Percentiles rank a stretch among this genome's conserved stretches.
Conservation (phyloP, 2,329 filamentous ascomycete genomes). For the Exophiala mesophila region DNA sequence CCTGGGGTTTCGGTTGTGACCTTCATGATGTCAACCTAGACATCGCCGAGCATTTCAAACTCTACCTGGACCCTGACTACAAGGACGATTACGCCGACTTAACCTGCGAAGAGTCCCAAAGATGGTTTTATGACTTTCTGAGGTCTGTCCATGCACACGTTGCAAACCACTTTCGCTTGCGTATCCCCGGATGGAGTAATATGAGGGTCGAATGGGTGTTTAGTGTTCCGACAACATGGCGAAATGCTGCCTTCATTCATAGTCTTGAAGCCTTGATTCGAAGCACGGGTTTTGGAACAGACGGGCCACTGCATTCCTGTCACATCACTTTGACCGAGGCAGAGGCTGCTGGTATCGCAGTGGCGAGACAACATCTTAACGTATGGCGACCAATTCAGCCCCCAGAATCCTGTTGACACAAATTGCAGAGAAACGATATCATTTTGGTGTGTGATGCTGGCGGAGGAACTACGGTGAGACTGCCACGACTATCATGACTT, state of each 20-base stretch:
- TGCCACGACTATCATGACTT: neutral
- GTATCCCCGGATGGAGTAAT: slow-evolving; percentile 27
- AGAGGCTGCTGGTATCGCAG: slow-evolving; percentile 50
- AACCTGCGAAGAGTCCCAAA: slow-evolving; percentile 26
- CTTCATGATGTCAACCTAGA: slow-evolving; percentile 28
- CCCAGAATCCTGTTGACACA: slow-evolving; percentile 33
- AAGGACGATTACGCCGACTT: slow-evolving; percentile 27
- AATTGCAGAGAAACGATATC: slow-evolving; percentile 33
- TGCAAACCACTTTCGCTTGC: slow-evolving; percentile 27
- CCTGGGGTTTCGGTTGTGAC: slow-evolving; percentile 37
- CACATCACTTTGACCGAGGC: slow-evolving; percentile 49
- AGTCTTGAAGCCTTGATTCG: slow-evolving; percentile 31
- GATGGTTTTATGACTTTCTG: slow-evolving; percentile 33
- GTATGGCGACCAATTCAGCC: slow-evolving; percentile 27
- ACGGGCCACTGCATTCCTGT: slow-evolving; percentile 33
- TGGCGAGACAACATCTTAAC: slow-evolving; percentile 34
- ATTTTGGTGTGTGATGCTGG: slow-evolving; percentile 49
- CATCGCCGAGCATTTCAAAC: slow-evolving; percentile 36
- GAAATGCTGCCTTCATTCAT: slow-evolving; percentile 34
- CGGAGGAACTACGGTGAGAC: slow-evolving; percentile 40
- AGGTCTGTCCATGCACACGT: slow-evolving; percentile 33
- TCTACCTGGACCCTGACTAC: slow-evolving; percentile 32
- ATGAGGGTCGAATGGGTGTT: slow-evolving; percentile 38
- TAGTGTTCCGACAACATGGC: slow-evolving; percentile 42
- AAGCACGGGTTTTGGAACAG: slow-evolving; percentile 30